Evolutionary conservation across 371 early-diverging fungal genomes (phyloP).

Genomic region (Coemansia sp.): DNA sequence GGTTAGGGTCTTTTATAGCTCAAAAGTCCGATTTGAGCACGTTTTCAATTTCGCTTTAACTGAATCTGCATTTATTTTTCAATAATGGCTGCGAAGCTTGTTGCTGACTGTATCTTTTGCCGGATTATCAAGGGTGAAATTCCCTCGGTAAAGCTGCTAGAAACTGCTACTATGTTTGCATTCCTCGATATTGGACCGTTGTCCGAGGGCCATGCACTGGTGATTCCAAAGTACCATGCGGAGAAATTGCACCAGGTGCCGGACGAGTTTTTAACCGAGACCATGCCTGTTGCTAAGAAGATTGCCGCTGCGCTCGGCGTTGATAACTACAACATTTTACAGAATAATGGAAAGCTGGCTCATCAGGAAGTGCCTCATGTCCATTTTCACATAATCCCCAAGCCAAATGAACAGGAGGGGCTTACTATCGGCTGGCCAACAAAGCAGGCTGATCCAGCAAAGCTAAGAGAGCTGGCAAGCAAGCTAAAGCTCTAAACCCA

Average conservation of each 20-base stretch:
- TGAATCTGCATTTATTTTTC: background rate
- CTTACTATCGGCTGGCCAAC: constrained; percentile 69
- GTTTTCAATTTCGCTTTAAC: background rate
- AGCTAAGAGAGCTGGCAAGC: constrained; percentile 53
- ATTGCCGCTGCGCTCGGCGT: constrained; percentile 69
- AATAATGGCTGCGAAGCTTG: constrained; percentile 40
- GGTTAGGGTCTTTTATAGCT: background rate
- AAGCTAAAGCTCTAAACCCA: constrained; percentile 24
- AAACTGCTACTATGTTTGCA: constrained; percentile 68
- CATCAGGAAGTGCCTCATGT: constrained; percentile 80
- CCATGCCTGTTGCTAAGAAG: constrained; percentile 84
- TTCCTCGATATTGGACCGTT: constrained; percentile 80
- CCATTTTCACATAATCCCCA: constrained; percentile 90
- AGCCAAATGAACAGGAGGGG: constrained; percentile 67
- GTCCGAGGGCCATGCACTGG: constrained; percentile 76
- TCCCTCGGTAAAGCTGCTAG: constrained; percentile 77
- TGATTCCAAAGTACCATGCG: constrained; percentile 74
- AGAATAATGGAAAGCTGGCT: constrained; percentile 63
- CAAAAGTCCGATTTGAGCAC: background rate
- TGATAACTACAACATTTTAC: constrained; percentile 86
- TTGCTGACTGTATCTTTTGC: constrained; percentile 80
- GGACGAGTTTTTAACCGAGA: constrained; percentile 77
- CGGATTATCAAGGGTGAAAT: constrained; percentile 84
- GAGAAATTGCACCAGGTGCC: constrained; percentile 85
- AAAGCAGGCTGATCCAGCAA: constrained; percentile 53